phyloP scores from a whole-genome alignment of 106 monocot species.

The Platanthera zijinensis region DNA sequence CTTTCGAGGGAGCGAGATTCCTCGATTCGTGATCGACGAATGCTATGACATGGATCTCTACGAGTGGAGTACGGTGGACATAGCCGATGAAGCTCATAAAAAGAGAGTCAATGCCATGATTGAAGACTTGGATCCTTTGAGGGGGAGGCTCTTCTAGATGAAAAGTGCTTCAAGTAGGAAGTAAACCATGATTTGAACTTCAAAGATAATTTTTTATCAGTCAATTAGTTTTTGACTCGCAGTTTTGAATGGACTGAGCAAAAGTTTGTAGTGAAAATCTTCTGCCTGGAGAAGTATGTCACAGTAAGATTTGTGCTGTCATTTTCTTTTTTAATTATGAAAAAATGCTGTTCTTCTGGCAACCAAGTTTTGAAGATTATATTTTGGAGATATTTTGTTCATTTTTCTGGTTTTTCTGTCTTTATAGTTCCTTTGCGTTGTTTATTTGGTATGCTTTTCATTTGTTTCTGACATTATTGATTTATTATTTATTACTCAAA shows the following conservation, averaged over 20 bases:
- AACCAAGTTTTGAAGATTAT: no score
- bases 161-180: slow-evolving; percentile 57
- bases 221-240: slow-evolving; percentile 5
- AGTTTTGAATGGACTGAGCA: not conserved
- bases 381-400: no score
- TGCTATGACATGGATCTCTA: slow-evolving; percentile 75
- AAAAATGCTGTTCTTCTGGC: no score
- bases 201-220: not conserved
- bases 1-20: slow-evolving; percentile 52
- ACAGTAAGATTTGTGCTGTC: no score
- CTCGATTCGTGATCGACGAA: slow-evolving; percentile 49
- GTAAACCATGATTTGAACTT: not conserved
- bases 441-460: no score
- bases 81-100: slow-evolving; percentile 56
- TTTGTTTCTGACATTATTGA: no score
- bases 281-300: no score
- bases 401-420: no score
- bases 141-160: slow-evolving; percentile 51
- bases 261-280: not conserved
- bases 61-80: slow-evolving; percentile 48
- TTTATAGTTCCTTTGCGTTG: no score
- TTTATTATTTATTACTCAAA: no score
- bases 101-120: slow-evolving; percentile 59
- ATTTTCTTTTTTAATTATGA: no score
- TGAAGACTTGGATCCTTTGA: slow-evolving; percentile 74